Evolutionary conservation across 495 filamentous ascomycete species (phyloP).

Genomic region (Penicillium paxilli): DNA sequence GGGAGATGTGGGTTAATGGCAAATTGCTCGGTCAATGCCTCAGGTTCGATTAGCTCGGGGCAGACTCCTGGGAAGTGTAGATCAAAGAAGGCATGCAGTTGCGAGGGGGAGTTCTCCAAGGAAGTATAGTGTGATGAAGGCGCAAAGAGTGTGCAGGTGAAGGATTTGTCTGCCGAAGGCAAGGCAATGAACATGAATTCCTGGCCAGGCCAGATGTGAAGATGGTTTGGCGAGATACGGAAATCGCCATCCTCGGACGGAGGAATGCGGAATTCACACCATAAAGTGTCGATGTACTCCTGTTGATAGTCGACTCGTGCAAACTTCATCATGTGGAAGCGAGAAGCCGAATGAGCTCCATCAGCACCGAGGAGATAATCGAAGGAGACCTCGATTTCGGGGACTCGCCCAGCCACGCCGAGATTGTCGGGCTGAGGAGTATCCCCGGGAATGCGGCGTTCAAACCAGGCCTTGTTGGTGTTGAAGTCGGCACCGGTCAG

Average conservation of each 20-base stretch:
- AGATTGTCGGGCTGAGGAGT: conserved; percentile 29
- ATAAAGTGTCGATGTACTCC: conserved; percentile 93
- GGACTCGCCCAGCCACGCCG: conserved; percentile 34
- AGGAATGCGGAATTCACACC: conserved; percentile 92
- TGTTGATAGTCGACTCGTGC: conserved; percentile 87
- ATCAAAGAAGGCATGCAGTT: conserved; percentile 72
- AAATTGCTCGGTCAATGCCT: conserved; percentile 71
- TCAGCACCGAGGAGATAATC: conserved; percentile 96
- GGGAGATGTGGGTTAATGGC: conserved; percentile 81
- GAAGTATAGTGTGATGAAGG: conserved; percentile 51
- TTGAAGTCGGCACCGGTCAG: conserved; percentile 84
- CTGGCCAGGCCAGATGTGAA: conserved; percentile 96
- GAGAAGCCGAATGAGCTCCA: conserved; percentile 85
- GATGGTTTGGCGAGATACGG: conserved; percentile 80
- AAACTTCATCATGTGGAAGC: conserved; percentile 94
- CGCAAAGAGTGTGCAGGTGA: conserved; percentile 94
- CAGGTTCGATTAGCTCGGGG: conserved; percentile 71
- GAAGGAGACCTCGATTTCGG: conserved; percentile 74
- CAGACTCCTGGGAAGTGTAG: conserved; percentile 81
- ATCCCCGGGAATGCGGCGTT: conserved; percentile 46
- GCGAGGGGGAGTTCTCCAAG: conserved; percentile 56
- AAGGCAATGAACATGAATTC: conserved; percentile 98
- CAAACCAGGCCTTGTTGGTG: conserved; percentile 82
- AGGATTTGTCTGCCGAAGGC: conserved; percentile 81
- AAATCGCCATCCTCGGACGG: conserved; percentile 60